Evolutionary conservation across 257 asterid genomes (phyloP), one percentile per base, ranked within the genome.

Genomic region (Coffea canephora): DNA sequence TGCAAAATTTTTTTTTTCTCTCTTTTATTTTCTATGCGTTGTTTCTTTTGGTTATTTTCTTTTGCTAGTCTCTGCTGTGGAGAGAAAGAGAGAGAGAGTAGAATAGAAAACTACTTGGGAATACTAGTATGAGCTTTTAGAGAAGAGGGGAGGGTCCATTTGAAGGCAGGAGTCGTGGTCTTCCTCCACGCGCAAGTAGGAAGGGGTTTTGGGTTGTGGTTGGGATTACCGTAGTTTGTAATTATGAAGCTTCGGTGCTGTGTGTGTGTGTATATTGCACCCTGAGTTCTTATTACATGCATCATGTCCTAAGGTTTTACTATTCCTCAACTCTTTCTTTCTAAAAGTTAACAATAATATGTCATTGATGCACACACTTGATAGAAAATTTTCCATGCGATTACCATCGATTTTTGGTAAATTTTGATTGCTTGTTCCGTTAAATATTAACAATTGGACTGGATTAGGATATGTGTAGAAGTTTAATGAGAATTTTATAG

Each of bases 31-130:
- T 39, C 43, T 39, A 39, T 39, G 43, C 43, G 3, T 39, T 39
- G 43, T 39, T 39, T 54, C 65, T 50, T 50, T 45, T 55, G 5
- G 6, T 21, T 66, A 10, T 12, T 66, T 43, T 50, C 34, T 76
- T 57, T 67, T 71, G 76, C 82, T 71, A 69, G 77, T 75, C 59
- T 75, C 59, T 5, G 84, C 62, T 70, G 81, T 79, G 11, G 43
- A 25, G 72, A 78, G 82, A 31, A 31, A 69, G 59, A 46, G 34
- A 34, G 67, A 39, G 36, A 15, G 18, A 66, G 49, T 4, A 48
- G 49, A 39, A 54, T 65, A 77, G 36, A 25, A 9, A 25, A 52
- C 65, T 21, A 23, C 25, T 18, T 9, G 8, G 8, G 67, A 46
- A 48, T 21, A 25, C 2, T 54, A 48, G 7, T 31, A 25, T 1